Conservation (phyloP, 2,329 filamentous ascomycete species). For the Endoconidiophora laricicola region DNA sequence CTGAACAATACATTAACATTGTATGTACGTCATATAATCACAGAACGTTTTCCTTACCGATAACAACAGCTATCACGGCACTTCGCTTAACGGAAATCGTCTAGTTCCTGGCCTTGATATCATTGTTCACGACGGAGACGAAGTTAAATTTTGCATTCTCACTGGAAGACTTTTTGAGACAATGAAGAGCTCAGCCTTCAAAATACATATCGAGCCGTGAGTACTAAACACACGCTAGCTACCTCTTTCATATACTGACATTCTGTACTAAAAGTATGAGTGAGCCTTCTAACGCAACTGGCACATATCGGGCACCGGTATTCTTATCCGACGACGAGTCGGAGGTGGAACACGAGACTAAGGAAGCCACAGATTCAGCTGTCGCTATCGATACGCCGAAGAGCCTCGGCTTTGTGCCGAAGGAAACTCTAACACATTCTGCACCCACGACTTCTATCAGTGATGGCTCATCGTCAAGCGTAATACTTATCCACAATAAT, state of each 20-base stretch:
- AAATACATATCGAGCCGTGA: neutral
- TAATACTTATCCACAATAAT: neutral
- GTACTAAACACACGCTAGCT: neutral
- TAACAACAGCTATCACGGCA: constrained; percentile 11
- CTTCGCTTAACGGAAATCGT: constrained; percentile 7
- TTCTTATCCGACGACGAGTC: constrained; percentile 9
- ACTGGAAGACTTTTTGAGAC: constrained; percentile 6
- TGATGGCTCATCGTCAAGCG: neutral
- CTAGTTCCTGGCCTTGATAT: neutral
- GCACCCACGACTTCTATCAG: neutral
- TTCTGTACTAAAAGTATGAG: neutral
- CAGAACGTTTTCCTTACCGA: constrained; percentile 10
- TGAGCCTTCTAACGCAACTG: neutral
- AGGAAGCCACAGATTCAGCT: neutral
- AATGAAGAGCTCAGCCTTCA: neutral
- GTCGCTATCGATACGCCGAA: neutral
- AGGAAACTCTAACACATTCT: neutral
- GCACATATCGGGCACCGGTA: constrained; percentile 6
- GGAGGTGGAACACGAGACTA: neutral
- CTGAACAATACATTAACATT: neutral
- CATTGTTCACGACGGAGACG: constrained; percentile 3
- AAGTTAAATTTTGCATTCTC: constrained; percentile 6
- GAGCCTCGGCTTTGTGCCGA: neutral
- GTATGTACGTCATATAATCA: neutral
- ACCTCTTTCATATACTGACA: neutral